A percentile compares a stretch with the other conserved stretches of the same genome.
Conservation (phyloP, 169 alveolate genomes). For the Eimeria maxima region DNA sequence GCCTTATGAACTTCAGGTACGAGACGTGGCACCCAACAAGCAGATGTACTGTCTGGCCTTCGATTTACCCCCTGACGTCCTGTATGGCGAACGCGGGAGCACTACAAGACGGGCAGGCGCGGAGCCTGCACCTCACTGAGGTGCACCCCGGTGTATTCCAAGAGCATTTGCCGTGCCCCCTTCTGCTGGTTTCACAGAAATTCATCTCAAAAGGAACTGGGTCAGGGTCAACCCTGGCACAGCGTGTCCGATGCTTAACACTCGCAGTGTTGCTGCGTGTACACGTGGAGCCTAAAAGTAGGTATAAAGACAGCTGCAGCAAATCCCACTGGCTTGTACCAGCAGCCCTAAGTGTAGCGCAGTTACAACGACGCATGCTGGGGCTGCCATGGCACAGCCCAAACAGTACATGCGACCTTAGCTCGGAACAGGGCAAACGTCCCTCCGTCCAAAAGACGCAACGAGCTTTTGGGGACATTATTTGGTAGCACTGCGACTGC, state of each 20-base stretch:
- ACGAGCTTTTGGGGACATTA: neutral
- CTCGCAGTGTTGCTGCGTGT: neutral
- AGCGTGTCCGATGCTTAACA: neutral
- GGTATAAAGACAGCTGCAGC: neutral
- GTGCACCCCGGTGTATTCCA: neutral
- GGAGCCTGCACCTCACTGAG: neutral
- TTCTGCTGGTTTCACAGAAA: neutral
- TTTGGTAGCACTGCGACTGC: neutral
- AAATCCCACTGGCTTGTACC: neutral
- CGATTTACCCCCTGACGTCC: constrained; percentile 57
- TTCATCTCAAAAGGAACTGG: neutral
- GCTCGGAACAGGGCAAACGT: neutral
- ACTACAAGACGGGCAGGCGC: neutral
- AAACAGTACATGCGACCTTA: neutral
- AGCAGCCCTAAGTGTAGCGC: neutral
- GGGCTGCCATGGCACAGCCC: neutral
- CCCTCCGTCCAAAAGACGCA: neutral
- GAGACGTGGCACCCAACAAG: constrained; percentile 84
- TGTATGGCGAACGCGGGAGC: neutral
- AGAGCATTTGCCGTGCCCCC: neutral
- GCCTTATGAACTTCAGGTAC: constrained; percentile 64
- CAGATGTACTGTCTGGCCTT: constrained; percentile 83
- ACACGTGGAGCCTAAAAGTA: neutral
- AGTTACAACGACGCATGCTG: neutral
- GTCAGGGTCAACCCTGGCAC: neutral